A percentile compares a stretch with the other conserved stretches of the same genome.
These are phyloP conservation scores for Keithomyces neogunnii DNA, from an alignment of 2,329 filamentous ascomycete genomes.

Conservation along the genomic window DNA sequence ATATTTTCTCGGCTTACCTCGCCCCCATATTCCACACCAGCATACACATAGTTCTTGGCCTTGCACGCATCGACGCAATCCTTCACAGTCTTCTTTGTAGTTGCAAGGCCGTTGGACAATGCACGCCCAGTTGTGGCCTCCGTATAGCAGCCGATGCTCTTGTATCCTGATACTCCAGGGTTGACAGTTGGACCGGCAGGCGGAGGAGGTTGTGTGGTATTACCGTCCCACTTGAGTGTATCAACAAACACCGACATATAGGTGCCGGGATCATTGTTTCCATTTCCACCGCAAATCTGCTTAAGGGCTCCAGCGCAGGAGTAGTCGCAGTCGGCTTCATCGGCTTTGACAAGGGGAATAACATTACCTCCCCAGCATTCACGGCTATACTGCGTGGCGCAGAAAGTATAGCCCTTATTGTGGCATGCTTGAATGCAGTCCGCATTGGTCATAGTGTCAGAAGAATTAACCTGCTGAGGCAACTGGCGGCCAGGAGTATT, in stretches of 20 bases:
- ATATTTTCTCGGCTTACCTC: conserved; percentile 17
- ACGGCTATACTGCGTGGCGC: conserved; percentile 38
- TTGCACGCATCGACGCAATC: conserved; percentile 25
- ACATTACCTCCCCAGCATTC: conserved; percentile 48
- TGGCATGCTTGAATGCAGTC: conserved; percentile 37
- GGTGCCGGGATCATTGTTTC: conserved; percentile 22
- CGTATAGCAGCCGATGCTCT: conserved; percentile 29
- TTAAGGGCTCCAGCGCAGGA: conserved; percentile 39
- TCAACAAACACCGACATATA: conserved; percentile 43
- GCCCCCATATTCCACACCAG: conserved; percentile 30
- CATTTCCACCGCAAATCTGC: conserved; percentile 46
- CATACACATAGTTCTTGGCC: conserved; percentile 17
- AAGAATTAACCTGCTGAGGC: conserved; percentile 29
- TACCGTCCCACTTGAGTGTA: conserved; percentile 18
- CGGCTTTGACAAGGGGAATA: conserved; percentile 34
- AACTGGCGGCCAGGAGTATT: conserved; percentile 47
- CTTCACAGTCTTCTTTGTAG: conserved; percentile 22
- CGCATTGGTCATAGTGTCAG: conserved; percentile 31
- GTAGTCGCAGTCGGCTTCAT: conserved; percentile 41
- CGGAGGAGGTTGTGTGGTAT: conserved; percentile 14
- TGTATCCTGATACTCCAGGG: conserved; percentile 26
- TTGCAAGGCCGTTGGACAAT: conserved; percentile 16
- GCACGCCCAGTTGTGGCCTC: conserved; percentile 24
- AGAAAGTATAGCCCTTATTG: conserved; percentile 28
- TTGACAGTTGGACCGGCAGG: conserved; percentile 23